Evolutionary conservation across 2,329 filamentous ascomycete species (phyloP).

Genomic region (Beauveria caledonica): DNA sequence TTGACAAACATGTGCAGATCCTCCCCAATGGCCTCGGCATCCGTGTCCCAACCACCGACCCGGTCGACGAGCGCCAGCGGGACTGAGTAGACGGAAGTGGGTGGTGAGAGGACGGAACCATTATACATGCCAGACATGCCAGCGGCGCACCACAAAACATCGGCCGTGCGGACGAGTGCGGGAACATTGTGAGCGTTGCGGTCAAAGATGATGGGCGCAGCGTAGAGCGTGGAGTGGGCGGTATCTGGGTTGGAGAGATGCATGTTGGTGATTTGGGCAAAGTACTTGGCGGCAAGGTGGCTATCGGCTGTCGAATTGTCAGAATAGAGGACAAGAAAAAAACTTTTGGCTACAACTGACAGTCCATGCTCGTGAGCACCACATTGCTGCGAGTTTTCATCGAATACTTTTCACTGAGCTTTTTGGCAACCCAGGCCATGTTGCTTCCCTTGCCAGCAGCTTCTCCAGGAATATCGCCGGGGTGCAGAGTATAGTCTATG

Average conservation of each 20-base stretch:
- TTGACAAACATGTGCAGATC: constrained; percentile 73
- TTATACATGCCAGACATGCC: constrained; percentile 61
- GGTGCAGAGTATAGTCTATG: constrained; percentile 61
- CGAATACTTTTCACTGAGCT: constrained; percentile 54
- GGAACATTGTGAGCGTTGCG: constrained; percentile 63
- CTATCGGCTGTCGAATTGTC: constrained; percentile 49
- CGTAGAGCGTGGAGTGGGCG: constrained; percentile 55
- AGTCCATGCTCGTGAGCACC: constrained; percentile 64
- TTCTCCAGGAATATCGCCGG: constrained; percentile 56
- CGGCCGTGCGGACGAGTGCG: constrained; percentile 60
- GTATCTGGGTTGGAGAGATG: constrained; percentile 53
- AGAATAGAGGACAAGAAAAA: background rate
- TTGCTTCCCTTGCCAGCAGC: constrained; percentile 70
- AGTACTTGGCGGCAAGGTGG: constrained; percentile 61
- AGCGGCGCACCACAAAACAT: constrained; percentile 63
- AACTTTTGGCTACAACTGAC: constrained; percentile 37
- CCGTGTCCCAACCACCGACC: constrained; percentile 65
- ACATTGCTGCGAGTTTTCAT: constrained; percentile 48
- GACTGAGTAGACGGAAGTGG: constrained; percentile 66
- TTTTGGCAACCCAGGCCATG: constrained; percentile 60
- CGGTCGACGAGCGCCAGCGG: constrained; percentile 58
- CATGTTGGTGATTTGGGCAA: constrained; percentile 54
- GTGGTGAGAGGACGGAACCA: constrained; percentile 56
- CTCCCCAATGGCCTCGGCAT: constrained; percentile 64
- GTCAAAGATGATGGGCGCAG: constrained; percentile 65